A percentile compares a stretch with the other conserved stretches of the same genome.
These are phyloP conservation scores for Castanospermum australe DNA, from an alignment of 306 rosid genomes.

Conservation along the genomic window DNA sequence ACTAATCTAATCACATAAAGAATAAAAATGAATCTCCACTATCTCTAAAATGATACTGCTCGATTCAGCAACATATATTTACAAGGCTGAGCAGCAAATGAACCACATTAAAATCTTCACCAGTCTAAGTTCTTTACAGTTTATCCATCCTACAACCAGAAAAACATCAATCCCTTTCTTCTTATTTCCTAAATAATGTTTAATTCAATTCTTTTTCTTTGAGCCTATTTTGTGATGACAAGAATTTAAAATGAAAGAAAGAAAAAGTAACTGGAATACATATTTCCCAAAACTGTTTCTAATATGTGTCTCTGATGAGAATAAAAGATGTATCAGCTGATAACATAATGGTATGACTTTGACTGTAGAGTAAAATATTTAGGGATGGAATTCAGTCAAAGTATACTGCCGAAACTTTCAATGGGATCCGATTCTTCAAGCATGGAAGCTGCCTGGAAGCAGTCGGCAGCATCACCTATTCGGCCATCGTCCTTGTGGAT, in stretches of 20 bases:
- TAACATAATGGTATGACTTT: not conserved
- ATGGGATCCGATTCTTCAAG: constrained; percentile 93
- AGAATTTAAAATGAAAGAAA: not conserved
- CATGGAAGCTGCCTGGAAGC: constrained; percentile 94
- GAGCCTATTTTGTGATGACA: constrained; percentile 20
- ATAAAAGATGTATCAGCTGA: not conserved
- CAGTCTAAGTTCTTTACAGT: constrained; percentile 21
- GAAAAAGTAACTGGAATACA: not conserved
- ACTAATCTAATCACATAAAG: not conserved
- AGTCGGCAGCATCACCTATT: constrained; percentile 74
- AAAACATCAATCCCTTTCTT: not conserved
- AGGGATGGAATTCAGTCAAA: constrained; percentile 35
- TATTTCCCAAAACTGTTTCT: constrained; percentile 17
- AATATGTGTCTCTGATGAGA: not conserved
- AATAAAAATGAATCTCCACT: not conserved
- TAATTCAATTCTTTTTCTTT: not conserved
- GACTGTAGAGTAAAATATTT: not conserved
- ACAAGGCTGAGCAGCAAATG: constrained; percentile 46
- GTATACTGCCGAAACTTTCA: constrained; percentile 62
- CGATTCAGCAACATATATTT: constrained; percentile 38
- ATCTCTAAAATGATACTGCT: constrained; percentile 13
- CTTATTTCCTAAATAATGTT: constrained; percentile 20
- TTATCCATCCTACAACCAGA: constrained; percentile 21
- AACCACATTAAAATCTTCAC: constrained; percentile 11
- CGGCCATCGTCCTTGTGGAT: constrained; percentile 79